Evolutionary conservation across 2,329 filamentous ascomycete species (phyloP), one percentile per base, ranked within the genome.

Genomic region (Alternaria ethzedia): DNA sequence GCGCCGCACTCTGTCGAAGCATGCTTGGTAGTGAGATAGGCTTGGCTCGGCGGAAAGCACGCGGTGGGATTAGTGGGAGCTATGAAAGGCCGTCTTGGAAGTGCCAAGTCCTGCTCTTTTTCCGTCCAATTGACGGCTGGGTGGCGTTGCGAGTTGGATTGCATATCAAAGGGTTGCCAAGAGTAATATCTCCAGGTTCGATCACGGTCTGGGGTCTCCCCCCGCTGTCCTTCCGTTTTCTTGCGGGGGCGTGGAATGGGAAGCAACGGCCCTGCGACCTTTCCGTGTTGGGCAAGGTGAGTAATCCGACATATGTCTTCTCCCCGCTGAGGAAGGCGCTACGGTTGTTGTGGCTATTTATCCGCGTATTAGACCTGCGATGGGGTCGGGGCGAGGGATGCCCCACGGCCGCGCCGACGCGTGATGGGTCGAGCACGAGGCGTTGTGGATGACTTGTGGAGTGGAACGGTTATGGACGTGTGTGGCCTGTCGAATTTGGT

Each of bases 311-410:
- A 28, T 32, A 30, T 41, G 44, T 49, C 46, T 59, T 41, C 61
- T 57, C 65, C 61, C 65, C 56, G 58, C 65, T 26, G 51, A 51
- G 28, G 15, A 12, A 46, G 43, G 30, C 59, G 54, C 66, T 66
- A 70, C 67, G 66, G 68, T 57, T 70, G 56, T 62, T 59, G 52
- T 60, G 46, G 46, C 55, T 57, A 67, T 67, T 70, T 69, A 70
- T 69, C 68, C 68, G 66, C 64, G 65, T 69, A 67, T 69, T 50
- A 59, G 55, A 65, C 51, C 51, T 50, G 43, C 51, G 32, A 17
- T 17, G 44, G 30, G 26, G 47, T 65, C 57, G 63, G 65, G 36
- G 52, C 25, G 20, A 61, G 54, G 54, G 54, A 54, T 45, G 68
- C 64, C 62, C 64, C 68, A 66, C 66, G 64, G 36, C 36, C 30